Evolutionary conservation across 805 yeast genomes (phyloP).

Genomic region (Monosporozyma servazzii): DNA sequence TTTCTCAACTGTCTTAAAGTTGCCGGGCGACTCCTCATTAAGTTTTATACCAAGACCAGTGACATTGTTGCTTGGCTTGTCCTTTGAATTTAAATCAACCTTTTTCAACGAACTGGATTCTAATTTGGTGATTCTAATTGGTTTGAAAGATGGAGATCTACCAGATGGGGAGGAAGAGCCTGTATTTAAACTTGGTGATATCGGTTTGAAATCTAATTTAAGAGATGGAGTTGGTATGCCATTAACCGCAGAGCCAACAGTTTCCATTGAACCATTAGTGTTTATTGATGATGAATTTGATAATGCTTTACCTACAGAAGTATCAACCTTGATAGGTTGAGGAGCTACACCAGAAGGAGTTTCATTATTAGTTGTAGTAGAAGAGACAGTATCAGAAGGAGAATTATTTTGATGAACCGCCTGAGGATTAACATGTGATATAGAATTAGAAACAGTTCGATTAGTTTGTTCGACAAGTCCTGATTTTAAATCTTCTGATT

Average conservation of each 20-base stretch:
- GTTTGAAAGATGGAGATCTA: background rate
- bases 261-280: no score
- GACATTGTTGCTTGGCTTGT: background rate
- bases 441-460: no score
- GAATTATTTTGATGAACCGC: background rate
- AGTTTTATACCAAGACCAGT: constrained; percentile 3
- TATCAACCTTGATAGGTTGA: no score
- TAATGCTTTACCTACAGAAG: no score
- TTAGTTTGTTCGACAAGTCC: background rate
- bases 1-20: background rate
- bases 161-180: background rate
- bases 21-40: background rate
- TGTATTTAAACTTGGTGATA: background rate
- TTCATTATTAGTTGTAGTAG: background rate
- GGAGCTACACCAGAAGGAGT: background rate
- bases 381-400: background rate
- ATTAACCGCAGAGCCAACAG: background rate
- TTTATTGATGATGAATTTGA: no score
- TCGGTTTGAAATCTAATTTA: background rate
- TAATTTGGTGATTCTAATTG: constrained; percentile 4
- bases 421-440: background rate
- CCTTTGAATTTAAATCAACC: constrained; percentile 1
- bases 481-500: background rate
- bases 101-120: constrained; percentile 3
- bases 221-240: background rate